These are phyloP conservation scores for Morella rubra DNA, from an alignment of 306 rosid genomes.

Conservation along the genomic window DNA sequence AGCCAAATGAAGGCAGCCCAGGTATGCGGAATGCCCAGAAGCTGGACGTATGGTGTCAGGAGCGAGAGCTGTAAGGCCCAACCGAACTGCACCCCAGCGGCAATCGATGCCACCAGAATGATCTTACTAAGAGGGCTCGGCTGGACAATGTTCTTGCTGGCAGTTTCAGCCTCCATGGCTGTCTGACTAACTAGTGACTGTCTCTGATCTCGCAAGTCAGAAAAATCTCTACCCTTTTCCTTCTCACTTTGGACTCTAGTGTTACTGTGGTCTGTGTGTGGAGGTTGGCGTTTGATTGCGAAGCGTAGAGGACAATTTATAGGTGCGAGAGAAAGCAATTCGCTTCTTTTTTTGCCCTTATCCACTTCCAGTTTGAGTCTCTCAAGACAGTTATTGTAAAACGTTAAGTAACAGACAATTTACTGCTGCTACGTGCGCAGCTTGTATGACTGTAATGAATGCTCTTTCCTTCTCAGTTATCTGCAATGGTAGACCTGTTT, in stretches of 20 bases:
- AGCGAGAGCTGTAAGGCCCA: slow-evolving; percentile 89
- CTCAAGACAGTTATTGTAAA: too few species aligned
- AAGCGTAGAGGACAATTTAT: too few species aligned
- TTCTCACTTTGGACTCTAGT: too few species aligned
- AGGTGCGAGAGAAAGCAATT: neutral
- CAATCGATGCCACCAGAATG: slow-evolving; percentile 66
- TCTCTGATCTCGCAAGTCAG: neutral
- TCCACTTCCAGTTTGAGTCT: neutral
- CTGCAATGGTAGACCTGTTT: neutral
- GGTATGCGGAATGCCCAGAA: slow-evolving; percentile 62
- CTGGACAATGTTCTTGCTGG: neutral
- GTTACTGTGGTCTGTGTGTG: too few species aligned
- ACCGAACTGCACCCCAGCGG: slow-evolving; percentile 84
- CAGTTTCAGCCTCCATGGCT: slow-evolving; percentile 26
- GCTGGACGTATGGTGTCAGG: slow-evolving; percentile 77
- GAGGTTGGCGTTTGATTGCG: too few species aligned
- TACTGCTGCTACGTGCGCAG: neutral
- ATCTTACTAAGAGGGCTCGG: slow-evolving; percentile 45
- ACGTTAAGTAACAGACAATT: too few species aligned
- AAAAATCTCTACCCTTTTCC: too few species aligned
- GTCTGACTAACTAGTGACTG: neutral
- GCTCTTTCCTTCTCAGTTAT: neutral
- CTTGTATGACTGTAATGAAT: neutral
- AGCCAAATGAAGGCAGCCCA: slow-evolving; percentile 90
- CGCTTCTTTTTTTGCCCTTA: neutral